A percentile compares a stretch with the other conserved stretches of the same genome.
Conservation (phyloP, 2,329 filamentous ascomycete species). For the Moelleriella libera region DNA sequence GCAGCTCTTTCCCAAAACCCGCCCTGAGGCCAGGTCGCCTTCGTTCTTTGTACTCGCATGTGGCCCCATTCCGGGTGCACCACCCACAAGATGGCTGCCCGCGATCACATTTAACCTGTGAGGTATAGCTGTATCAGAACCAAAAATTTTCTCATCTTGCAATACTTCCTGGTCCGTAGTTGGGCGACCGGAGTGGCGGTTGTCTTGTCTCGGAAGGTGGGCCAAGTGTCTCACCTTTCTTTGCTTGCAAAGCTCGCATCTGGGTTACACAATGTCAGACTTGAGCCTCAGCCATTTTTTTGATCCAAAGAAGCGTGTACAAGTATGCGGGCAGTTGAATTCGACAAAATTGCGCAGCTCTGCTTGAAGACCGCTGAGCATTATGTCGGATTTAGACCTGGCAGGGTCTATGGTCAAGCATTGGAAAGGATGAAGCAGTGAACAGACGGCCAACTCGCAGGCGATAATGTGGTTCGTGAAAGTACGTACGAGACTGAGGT, state of each 20-base stretch:
- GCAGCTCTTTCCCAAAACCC: slow-evolving; percentile 58
- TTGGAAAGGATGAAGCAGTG: background rate
- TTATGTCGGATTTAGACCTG: too few species aligned
- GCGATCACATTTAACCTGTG: slow-evolving; percentile 61
- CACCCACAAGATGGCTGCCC: slow-evolving; percentile 59
- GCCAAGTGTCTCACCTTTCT: slow-evolving; percentile 45
- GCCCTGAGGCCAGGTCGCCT: slow-evolving; percentile 53
- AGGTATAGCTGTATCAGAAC: background rate
- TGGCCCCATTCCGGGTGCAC: slow-evolving; percentile 48
- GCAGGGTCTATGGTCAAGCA: too few species aligned
- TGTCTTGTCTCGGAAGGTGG: background rate
- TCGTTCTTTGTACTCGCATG: slow-evolving; percentile 54
- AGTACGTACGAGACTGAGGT: slow-evolving; percentile 42
- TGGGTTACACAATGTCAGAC: slow-evolving; percentile 26
- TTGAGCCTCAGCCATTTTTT: background rate
- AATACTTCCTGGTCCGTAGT: too few species aligned
- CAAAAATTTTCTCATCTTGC: too few species aligned
- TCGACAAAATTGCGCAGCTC: too few species aligned
- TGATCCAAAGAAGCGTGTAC: too few species aligned
- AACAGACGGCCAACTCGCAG: background rate
- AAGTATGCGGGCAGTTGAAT: too few species aligned
- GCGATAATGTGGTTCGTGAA: slow-evolving; percentile 10
- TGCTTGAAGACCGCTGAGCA: too few species aligned
- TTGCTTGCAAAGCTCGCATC: slow-evolving; percentile 68
- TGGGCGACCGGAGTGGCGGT: background rate